Evolutionary conservation across 108 stramenopile species (phyloP), one percentile per base, ranked within the genome.

Genomic region (Nitzschia palea): DNA sequence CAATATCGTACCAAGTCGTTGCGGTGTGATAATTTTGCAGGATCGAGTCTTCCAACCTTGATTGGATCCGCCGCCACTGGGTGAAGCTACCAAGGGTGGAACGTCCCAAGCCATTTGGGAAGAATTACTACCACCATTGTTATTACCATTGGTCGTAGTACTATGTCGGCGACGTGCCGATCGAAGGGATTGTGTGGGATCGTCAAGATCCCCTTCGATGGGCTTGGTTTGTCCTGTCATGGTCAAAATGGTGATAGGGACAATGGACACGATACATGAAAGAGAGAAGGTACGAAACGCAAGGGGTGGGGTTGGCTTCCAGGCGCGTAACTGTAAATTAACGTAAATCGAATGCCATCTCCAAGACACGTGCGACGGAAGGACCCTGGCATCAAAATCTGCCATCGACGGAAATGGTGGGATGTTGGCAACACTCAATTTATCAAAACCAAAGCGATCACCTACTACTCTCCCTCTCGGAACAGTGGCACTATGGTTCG

Each of bases 401-500:
- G 40, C 14, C 8, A 42, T 12, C 8, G 14, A 12, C 18, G 44
- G 20, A 44, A 17, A 44, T 44, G 2, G 25, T 26, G 23, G 27
- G 14, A 26, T 25, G 25, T 52, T 52, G 51, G 51, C 51, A 26
- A 26, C 51, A 6, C 27, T 26, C 25, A 26, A 52, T 22, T 22
- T 26, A 52, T 26, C 51, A 6, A 26, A 52, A 52, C 27, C 51
- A 14, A 52, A 23, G 1, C 12, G 27, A 14, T 52, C 51, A 6
- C 44, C 44, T 20, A 17, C 20, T 44, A 1, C 44, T 17, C 20
- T 44, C 44, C 44, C 44, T 44, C 3, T 44, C 44, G 17, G 44
- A n/a, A n/a, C 47, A 48, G 5, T 55, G 3, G 12, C 25, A 70
- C 29, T 9, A 86, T 89, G 88, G 88, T 89, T 23, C 80, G 88